Conservation (phyloP, 352 stramenopile genomes). For the Salisapilia sapeloensis region DNA sequence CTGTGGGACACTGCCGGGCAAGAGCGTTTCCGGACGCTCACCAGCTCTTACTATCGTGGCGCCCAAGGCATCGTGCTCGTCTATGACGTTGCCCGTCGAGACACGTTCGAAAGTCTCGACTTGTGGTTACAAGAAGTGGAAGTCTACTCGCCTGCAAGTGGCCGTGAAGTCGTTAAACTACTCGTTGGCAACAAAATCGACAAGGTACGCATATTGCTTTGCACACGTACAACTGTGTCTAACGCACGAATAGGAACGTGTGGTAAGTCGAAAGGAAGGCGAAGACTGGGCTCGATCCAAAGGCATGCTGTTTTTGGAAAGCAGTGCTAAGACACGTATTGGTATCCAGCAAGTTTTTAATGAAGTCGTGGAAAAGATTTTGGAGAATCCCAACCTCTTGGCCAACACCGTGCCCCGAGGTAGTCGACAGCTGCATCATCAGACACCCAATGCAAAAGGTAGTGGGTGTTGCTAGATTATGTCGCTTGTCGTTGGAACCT, state of each 20-base stretch:
- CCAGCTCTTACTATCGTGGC: slow-evolving; percentile 94
- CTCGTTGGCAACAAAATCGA: slow-evolving; percentile 96
- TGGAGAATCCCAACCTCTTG: slow-evolving; percentile 81
- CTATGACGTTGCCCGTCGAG: slow-evolving; percentile 92
- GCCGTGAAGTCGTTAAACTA: slow-evolving; percentile 93
- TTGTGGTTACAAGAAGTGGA: slow-evolving; percentile 97
- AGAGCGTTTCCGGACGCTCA: slow-evolving; percentile 96
- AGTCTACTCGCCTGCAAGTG: slow-evolving; percentile 89
- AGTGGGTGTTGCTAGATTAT: slow-evolving; percentile 38
- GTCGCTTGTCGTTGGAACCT: slow-evolving; percentile 2
- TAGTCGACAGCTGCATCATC: too few relatives aligned
- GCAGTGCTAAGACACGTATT: slow-evolving; percentile 91
- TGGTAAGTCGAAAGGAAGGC: slow-evolving; percentile 86
- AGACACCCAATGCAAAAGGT: too few relatives aligned
- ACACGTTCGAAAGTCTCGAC: slow-evolving; percentile 96
- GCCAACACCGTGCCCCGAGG: slow-evolving; percentile 72
- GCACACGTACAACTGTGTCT: neutral
- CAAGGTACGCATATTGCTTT: slow-evolving; percentile 24
- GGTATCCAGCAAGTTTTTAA: slow-evolving; percentile 94
- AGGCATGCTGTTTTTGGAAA: slow-evolving; percentile 97
- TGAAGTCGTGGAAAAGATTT: slow-evolving; percentile 95
- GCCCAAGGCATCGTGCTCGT: slow-evolving; percentile 95
- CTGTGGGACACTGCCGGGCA: slow-evolving; percentile 98
- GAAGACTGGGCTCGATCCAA: slow-evolving; percentile 93
- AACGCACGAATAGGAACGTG: slow-evolving; percentile 60